Evolutionary conservation across 768 basidiomycete genomes (phyloP).

Genomic region (Tricholoma saponaceum): DNA sequence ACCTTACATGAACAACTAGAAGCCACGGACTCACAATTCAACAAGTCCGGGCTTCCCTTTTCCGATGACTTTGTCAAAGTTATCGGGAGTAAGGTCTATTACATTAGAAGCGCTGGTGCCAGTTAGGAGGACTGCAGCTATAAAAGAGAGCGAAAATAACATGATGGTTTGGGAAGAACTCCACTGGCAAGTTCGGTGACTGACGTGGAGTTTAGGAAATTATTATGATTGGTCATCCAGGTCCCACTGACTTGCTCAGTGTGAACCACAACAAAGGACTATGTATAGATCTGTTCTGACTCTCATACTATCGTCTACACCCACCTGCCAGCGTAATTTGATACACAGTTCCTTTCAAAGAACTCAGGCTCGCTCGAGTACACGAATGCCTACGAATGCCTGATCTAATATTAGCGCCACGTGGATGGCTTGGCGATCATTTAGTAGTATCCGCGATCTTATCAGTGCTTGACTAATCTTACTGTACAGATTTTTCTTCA

Average conservation of each 20-base stretch:
- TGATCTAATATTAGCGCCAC: no score
- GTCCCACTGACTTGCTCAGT: background rate
- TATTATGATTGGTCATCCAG: conserved; percentile 30
- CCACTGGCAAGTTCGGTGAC: no score
- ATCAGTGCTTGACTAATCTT: no score
- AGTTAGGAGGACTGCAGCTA: conserved; percentile 47
- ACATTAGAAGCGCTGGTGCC: conserved; percentile 75
- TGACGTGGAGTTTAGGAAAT: conserved; percentile 15
- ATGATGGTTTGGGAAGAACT: conserved; percentile 43
- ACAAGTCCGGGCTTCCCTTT: conserved; percentile 81
- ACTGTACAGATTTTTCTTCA: no score
- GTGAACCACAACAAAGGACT: no score
- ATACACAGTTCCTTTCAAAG: no score
- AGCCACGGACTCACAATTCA: conserved; percentile 68
- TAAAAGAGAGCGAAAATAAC: conserved; percentile 53
- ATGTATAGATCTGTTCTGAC: background rate
- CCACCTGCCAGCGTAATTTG: no score
- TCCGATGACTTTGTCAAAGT: conserved; percentile 75
- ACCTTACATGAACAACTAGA: conserved; percentile 2
- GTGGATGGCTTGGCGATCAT: background rate
- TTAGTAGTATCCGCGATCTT: background rate
- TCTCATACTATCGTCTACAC: no score
- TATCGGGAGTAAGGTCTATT: conserved; percentile 67
- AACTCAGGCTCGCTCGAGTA: no score
- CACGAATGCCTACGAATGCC: no score